Percentiles rank a stretch among this genome's conserved stretches.
Evolutionary conservation across 306 rosid genomes (phyloP).

Genomic region (Vigna angularis): DNA sequence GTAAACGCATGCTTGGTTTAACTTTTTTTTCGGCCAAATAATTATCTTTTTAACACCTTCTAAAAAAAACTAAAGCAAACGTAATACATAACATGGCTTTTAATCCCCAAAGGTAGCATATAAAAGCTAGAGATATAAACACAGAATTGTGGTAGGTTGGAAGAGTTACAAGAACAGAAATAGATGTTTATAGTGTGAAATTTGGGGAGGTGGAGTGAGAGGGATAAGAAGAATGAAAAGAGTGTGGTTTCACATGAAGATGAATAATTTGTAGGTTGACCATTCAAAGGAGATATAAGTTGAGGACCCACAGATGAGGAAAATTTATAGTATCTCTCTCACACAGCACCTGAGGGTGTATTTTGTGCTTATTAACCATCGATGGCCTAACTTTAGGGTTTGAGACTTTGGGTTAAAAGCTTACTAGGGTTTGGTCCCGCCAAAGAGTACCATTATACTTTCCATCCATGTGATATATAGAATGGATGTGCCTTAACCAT

Average conservation of each 20-base stretch:
- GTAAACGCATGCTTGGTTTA: conserved; percentile 7
- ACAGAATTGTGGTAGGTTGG: neutral
- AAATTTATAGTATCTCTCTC: neutral
- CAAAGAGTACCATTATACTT: conserved; percentile 48
- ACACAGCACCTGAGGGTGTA: conserved; percentile 41
- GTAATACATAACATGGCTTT: neutral
- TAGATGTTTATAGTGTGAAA: too few species aligned
- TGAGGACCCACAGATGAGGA: conserved; percentile 52
- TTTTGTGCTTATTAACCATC: conserved; percentile 48
- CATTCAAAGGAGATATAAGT: conserved; percentile 63
- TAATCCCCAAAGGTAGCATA: neutral
- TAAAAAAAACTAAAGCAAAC: neutral
- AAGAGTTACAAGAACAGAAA: neutral
- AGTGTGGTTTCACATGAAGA: conserved; percentile 55
- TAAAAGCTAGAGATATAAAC: neutral
- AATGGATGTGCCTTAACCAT: conserved; percentile 43
- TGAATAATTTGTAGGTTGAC: conserved; percentile 88
- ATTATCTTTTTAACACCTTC: neutral
- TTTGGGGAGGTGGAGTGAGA: neutral
- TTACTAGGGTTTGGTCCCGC: conserved; percentile 49
- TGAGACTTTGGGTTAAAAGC: conserved; percentile 41
- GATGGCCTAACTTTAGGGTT: conserved; percentile 55
- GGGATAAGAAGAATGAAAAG: conserved; percentile 14
- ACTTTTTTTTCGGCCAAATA: neutral
- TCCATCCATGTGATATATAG: conserved; percentile 62